phyloP scores from a whole-genome alignment of 2,329 filamentous ascomycete genomes.

The Aureobasidium lini region DNA sequence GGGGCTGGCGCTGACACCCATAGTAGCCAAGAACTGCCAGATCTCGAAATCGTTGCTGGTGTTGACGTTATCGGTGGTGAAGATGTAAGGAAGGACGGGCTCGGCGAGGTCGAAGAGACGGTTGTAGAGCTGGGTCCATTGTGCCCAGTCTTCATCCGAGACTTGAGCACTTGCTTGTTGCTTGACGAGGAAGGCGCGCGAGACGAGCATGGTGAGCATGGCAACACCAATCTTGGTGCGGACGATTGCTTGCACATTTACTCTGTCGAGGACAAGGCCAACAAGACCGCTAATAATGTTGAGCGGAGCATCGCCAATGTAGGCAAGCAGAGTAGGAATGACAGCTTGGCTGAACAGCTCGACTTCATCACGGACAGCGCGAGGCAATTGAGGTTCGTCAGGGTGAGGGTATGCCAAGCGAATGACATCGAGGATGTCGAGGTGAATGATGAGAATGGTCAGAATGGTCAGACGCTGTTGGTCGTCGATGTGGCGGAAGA shows the following conservation, averaged over 20 bases:
- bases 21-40: constrained; percentile 94
- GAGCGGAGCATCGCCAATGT: constrained; percentile 83
- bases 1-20: constrained; percentile 85
- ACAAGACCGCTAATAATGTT: constrained; percentile 87
- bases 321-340: constrained; percentile 81
- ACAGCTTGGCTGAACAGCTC: constrained; percentile 84
- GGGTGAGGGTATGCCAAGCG: constrained; percentile 64
- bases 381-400: constrained; percentile 65
- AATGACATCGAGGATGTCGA: constrained; percentile 87
- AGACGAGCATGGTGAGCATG: constrained; percentile 88
- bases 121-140: constrained; percentile 80
- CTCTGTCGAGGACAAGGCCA: constrained; percentile 71
- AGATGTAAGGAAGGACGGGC: constrained; percentile 73
- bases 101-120: constrained; percentile 81
- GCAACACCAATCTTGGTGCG: constrained; percentile 82
- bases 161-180: constrained; percentile 62
- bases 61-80: constrained; percentile 84
- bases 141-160: constrained; percentile 65
- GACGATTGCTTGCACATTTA: constrained; percentile 76
- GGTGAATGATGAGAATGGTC: constrained; percentile 89
- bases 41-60: constrained; percentile 78
- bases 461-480: constrained; percentile 91
- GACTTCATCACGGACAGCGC: constrained; percentile 78
- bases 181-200: constrained; percentile 87
- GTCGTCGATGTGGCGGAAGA: constrained; percentile 87